A percentile compares a stretch with the other conserved stretches of the same genome.
phyloP scores from a whole-genome alignment of 345 rosid species.

The Litchi chinensis region DNA sequence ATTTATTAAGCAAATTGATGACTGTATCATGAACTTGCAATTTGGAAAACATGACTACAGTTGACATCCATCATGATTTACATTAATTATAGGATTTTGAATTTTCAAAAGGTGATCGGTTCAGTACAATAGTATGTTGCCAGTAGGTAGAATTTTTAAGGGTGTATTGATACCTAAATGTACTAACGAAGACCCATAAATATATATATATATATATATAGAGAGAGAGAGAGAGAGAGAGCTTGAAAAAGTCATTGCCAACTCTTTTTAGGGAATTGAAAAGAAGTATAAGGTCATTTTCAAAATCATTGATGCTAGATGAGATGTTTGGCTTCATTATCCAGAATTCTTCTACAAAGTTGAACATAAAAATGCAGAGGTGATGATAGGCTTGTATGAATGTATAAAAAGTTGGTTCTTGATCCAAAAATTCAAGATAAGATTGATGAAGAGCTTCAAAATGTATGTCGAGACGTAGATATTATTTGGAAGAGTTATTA shows the following conservation, averaged over 20 bases:
- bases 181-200: no score
- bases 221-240: no score
- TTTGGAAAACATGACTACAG: no score
- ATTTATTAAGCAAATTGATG: no score
- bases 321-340: conserved; percentile 13
- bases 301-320: conserved; percentile 17
- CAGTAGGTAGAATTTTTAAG: no score
- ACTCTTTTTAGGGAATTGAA: neutral
- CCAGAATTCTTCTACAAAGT: neutral
- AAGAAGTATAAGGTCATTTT: neutral
- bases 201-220: no score
- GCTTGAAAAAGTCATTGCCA: conserved; percentile 7
- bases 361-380: neutral
- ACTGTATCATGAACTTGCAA: no score
- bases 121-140: no score
- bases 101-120: no score
- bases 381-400: neutral
- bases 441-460: neutral
- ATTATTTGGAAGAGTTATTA: neutral
- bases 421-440: neutral
- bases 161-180: no score
- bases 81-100: no score
- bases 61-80: no score
- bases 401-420: neutral
- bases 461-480: neutral